Conservation (phyloP, 75 land plant genomes). For the Pseudotsuga menziesii region DNA sequence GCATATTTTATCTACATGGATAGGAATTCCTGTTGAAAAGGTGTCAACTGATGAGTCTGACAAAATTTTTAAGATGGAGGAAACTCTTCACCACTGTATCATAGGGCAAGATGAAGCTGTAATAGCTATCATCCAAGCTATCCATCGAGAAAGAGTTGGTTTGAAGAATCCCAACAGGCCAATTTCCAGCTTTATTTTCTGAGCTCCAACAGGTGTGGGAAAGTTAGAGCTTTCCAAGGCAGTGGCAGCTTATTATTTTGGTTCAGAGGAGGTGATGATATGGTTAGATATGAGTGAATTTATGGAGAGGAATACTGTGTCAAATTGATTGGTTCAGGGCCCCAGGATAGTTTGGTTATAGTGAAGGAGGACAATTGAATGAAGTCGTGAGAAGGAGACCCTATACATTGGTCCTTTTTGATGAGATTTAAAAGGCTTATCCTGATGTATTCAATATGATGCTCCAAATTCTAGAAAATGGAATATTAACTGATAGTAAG, state of each 20-base stretch:
- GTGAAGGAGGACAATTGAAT: slow-evolving; percentile 55
- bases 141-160: slow-evolving; percentile 47
- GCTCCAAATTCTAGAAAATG: slow-evolving; percentile 61
- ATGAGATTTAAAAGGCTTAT: slow-evolving; percentile 54
- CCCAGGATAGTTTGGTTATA: slow-evolving; percentile 60
- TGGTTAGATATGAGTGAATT: slow-evolving; percentile 58
- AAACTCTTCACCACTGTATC: slow-evolving; percentile 43
- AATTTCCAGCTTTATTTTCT: slow-evolving; percentile 61
- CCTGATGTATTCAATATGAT: slow-evolving; percentile 66
- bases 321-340: slow-evolving; percentile 63
- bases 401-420: slow-evolving; percentile 54
- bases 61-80: slow-evolving; percentile 54
- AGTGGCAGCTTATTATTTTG: slow-evolving; percentile 50
- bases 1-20: slow-evolving; percentile 52
- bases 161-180: slow-evolving; percentile 58
- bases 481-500: slow-evolving; percentile 49
- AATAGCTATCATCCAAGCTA: slow-evolving; percentile 52
- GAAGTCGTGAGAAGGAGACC: slow-evolving; percentile 53
- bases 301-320: slow-evolving; percentile 63
- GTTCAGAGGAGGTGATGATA: slow-evolving; percentile 57
- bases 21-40: slow-evolving; percentile 57
- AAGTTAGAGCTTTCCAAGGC: slow-evolving; percentile 64
- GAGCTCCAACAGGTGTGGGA: slow-evolving; percentile 61
- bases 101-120: slow-evolving; percentile 61
- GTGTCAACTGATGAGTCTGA: slow-evolving; percentile 55